A percentile compares a stretch with the other conserved stretches of the same genome.
phyloP scores from a whole-genome alignment of 2,329 filamentous ascomycete genomes.

The Alternaria brassicae region DNA sequence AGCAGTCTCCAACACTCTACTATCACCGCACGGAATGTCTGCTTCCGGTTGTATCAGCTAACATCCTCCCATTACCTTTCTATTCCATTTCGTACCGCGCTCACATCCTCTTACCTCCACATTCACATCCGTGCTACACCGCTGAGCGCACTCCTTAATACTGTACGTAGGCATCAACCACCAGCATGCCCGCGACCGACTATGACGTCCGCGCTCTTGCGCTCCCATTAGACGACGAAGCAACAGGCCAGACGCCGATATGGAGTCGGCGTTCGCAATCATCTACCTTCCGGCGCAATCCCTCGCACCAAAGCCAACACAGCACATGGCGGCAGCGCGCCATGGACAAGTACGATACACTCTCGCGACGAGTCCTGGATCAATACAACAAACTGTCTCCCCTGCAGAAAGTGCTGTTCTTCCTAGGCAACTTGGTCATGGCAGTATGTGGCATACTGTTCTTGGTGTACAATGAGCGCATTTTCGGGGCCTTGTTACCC shows the following conservation, averaged over 20 bases:
- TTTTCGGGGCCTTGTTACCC: conserved; percentile 79
- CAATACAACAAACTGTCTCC: conserved; percentile 65
- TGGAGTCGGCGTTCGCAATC: conserved; percentile 58
- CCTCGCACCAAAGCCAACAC: conserved; percentile 39
- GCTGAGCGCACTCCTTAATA: conserved; percentile 1
- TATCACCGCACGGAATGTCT: conserved; percentile 19
- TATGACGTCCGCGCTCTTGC: conserved; percentile 63
- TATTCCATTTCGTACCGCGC: not conserved
- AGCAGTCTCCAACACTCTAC: not conserved
- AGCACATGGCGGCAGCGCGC: conserved; percentile 51
- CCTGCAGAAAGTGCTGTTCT: conserved; percentile 67
- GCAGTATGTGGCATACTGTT: conserved; percentile 69
- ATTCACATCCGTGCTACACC: conserved; percentile 26
- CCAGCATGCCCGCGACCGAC: conserved; percentile 52
- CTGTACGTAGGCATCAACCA: not conserved
- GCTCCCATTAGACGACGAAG: conserved; percentile 58
- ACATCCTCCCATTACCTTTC: conserved; percentile 1
- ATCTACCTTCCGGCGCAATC: conserved; percentile 48
- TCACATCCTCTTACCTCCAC: conserved; percentile 6
- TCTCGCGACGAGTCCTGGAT: conserved; percentile 55
- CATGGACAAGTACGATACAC: conserved; percentile 53
- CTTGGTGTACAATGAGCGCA: conserved; percentile 77
- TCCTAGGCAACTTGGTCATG: conserved; percentile 59
- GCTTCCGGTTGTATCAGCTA: conserved; percentile 7
- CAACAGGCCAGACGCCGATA: conserved; percentile 57